Base-by-base conservation (phyloP, 176 grass and related monocot species). In the Chrysopogon serrulatus region DNA sequence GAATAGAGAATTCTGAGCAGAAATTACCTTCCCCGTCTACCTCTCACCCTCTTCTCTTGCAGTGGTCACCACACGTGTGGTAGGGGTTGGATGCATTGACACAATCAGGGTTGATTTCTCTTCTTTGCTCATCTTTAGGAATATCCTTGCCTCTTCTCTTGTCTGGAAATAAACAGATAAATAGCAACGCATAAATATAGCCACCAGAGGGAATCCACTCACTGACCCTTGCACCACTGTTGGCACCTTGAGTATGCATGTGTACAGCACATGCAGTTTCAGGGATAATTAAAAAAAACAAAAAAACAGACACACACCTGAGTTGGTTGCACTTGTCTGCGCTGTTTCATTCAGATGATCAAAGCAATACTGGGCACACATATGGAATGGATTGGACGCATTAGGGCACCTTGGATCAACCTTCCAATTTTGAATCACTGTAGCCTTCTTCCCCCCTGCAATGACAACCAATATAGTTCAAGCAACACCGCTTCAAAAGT, bases 81-180 rank as follows among this genome's bases (percentile, higher is more conserved):
- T 88, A 98, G 3, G 93, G 96, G 79, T 98, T 98, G 32, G 91
- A 98, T 83, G 96, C 93, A 17, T 98, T 93, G 23, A 9, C 77
- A 71, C 96, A 98, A 65, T 90, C 85, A 41, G 91, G 89, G 63
- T 95, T 71, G 76, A 92, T 70, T 56, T 79, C 86, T 79, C 80
- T 78, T 79, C 72, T 92, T 74, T 67, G 81, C 45, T 56, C 89
- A 8, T 57, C 51, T 57, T 78, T 88, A 32, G 79, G 45, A 68
- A 66, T 21, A 66, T 54, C 83, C 41, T 86, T 84, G 65, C 73
- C 82, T 53, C 92, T 86, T 34, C 56, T 75, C 33, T 84, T 59
- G 77, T 81, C 79, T 94, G 59, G 24, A 85, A 64, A 78, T 66
- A 71, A 78, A 60, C 23, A 83, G 15, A 68, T 30, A 74, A 39